These are phyloP conservation scores for Fusarium pseudoanthophilum DNA, from an alignment of 2,329 filamentous ascomycete genomes.

Conservation along the genomic window DNA sequence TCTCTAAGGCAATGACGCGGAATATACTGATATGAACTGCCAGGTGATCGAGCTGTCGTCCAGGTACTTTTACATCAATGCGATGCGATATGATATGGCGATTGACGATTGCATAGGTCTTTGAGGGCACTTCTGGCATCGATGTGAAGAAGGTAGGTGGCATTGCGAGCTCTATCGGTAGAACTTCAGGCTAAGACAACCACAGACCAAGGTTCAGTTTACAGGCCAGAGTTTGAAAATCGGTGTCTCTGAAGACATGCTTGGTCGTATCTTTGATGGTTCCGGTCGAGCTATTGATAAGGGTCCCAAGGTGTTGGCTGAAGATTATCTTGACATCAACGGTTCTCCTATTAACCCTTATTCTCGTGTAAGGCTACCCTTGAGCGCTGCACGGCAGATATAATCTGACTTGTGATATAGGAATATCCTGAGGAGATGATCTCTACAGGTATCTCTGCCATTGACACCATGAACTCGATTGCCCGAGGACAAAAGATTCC, in stretches of 20 bases:
- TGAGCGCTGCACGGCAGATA: background rate
- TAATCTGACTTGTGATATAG: slow-evolving; percentile 56
- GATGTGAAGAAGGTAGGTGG: slow-evolving; percentile 93
- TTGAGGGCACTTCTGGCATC: slow-evolving; percentile 95
- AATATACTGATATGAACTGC: slow-evolving; percentile 34
- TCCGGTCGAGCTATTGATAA: slow-evolving; percentile 99
- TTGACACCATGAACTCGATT: slow-evolving; percentile 98
- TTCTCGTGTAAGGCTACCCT: slow-evolving; percentile 75
- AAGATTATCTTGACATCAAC: slow-evolving; percentile 99
- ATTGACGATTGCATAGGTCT: slow-evolving; percentile 72
- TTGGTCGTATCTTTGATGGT: slow-evolving; percentile 98
- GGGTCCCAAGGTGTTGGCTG: slow-evolving; percentile 95
- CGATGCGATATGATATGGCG: slow-evolving; percentile 19
- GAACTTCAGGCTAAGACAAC: slow-evolving; percentile 41
- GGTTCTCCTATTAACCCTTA: slow-evolving; percentile 98
- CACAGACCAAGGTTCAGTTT: slow-evolving; percentile 94
- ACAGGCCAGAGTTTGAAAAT: slow-evolving; percentile 97
- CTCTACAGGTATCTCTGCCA: slow-evolving; percentile 97
- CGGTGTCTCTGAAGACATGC: slow-evolving; percentile 98
- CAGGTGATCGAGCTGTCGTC: slow-evolving; percentile 92
- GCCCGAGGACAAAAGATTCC: slow-evolving; percentile 99
- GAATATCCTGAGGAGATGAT: slow-evolving; percentile 99
- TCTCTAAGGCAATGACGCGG: slow-evolving; percentile 15
- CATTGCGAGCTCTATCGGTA: slow-evolving; percentile 1
- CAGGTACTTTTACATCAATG: slow-evolving; percentile 71